These are phyloP conservation scores for Cutaneotrichosporon mucoides DNA, from an alignment of 1,284 basidiomycete genomes.

Conservation along the genomic window DNA sequence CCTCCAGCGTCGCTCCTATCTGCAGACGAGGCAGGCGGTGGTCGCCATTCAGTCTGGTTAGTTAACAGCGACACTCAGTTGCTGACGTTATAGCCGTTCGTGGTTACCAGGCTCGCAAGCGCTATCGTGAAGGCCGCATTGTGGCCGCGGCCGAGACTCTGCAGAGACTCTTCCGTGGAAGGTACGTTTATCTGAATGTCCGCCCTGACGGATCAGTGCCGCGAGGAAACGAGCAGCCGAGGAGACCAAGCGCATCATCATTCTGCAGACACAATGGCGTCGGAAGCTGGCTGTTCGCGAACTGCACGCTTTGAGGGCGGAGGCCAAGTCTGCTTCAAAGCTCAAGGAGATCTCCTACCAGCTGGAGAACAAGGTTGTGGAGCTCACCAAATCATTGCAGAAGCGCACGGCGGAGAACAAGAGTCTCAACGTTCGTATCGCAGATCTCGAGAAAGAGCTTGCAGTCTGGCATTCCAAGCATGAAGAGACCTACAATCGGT, in stretches of 20 bases:
- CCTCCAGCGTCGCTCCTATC: constrained; percentile 68
- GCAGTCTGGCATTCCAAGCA: constrained; percentile 79
- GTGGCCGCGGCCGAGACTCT: constrained; percentile 66
- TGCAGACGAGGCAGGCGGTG: constrained; percentile 62
- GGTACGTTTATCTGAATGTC: constrained; percentile 57
- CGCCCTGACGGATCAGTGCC: constrained; percentile 53
- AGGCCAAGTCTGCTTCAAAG: constrained; percentile 94
- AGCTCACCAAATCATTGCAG: constrained; percentile 94
- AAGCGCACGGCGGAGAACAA: constrained; percentile 89
- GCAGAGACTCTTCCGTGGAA: constrained; percentile 82
- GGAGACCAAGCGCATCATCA: constrained; percentile 72
- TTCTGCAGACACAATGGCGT: constrained; percentile 87
- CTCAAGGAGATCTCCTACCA: constrained; percentile 99
- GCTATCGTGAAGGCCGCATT: constrained; percentile 62
- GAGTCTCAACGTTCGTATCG: constrained; percentile 68
- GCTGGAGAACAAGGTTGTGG: constrained; percentile 98
- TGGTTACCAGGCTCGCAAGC: constrained; percentile 68
- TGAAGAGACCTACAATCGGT: constrained; percentile 77
- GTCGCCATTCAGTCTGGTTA: constrained; percentile 77
- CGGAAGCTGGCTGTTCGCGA: constrained; percentile 83
- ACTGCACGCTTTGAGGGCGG: constrained; percentile 74
- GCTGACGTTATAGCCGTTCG: constrained; percentile 60
- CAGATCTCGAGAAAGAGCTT: constrained; percentile 77
- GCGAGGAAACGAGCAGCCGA: constrained; percentile 61
- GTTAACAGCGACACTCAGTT: constrained; percentile 43